These are phyloP conservation scores for Cladosporium austrohemisphaericum DNA, from an alignment of 2,329 filamentous ascomycete species.

Conservation along the genomic window DNA sequence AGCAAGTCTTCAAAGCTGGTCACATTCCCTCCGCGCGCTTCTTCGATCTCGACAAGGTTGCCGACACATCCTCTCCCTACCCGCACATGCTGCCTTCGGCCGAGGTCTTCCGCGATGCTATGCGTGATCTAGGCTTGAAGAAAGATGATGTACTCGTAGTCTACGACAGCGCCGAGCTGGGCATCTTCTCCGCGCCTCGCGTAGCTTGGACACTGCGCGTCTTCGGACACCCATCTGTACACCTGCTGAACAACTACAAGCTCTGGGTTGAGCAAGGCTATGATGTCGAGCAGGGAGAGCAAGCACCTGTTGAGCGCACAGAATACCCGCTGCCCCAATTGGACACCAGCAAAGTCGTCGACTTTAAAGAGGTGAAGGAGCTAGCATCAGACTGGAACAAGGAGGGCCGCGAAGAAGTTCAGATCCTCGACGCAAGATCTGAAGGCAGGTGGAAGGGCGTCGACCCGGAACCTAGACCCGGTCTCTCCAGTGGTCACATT, in stretches of 20 bases:
- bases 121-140: conserved; percentile 83
- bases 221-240: conserved; percentile 85
- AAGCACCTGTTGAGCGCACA: conserved; percentile 46
- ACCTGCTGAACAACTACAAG: conserved; percentile 92
- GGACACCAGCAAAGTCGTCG: conserved; percentile 63
- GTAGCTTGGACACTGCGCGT: conserved; percentile 90
- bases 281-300: conserved; percentile 74
- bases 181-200: conserved; percentile 89
- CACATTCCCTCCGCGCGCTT: conserved; percentile 89
- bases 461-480: conserved; percentile 80
- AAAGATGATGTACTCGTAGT: conserved; percentile 88
- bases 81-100: conserved; percentile 92
- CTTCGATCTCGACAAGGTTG: conserved; percentile 91
- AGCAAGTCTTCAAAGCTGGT: conserved; percentile 73
- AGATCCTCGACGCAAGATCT: conserved; percentile 84
- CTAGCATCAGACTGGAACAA: conserved; percentile 74
- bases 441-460: conserved; percentile 75
- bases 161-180: conserved; percentile 86
- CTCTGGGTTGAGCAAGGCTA: conserved; percentile 83
- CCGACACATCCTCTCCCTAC: conserved; percentile 82
- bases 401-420: conserved; percentile 76
- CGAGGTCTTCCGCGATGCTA: conserved; percentile 76
- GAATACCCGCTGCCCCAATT: conserved; percentile 44
- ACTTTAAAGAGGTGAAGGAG: conserved; percentile 78
- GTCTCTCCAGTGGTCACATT: conserved; percentile 82